A percentile compares a stretch with the other conserved stretches of the same genome.
Evolutionary conservation across 768 basidiomycete genomes (phyloP).

Genomic region (Hygrocybe coccinea): DNA sequence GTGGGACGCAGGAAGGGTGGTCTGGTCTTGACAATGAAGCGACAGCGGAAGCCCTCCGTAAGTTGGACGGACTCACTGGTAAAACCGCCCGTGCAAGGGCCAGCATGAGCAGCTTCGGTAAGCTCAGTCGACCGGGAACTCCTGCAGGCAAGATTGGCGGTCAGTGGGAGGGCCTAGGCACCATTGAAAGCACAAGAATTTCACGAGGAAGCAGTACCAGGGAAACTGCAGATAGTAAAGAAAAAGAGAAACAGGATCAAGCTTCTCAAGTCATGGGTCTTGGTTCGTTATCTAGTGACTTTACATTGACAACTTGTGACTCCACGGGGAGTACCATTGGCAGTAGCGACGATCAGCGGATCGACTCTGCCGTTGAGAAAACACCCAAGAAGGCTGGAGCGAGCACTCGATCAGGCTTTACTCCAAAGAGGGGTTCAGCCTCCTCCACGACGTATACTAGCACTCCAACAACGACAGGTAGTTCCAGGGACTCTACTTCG

Average conservation of each 20-base stretch:
- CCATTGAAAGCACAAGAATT: slow-evolving; percentile 36
- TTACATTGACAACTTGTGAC: slow-evolving; percentile 39
- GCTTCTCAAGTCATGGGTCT: slow-evolving; percentile 35
- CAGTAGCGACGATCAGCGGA: slow-evolving; percentile 56
- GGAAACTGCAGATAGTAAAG: slow-evolving; percentile 42
- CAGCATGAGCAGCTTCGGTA: slow-evolving; percentile 69
- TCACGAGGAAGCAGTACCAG: slow-evolving; percentile 37
- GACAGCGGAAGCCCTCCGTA: slow-evolving; percentile 86
- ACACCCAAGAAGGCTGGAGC: slow-evolving; percentile 59
- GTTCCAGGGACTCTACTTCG: slow-evolving; percentile 83
- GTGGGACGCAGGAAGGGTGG: slow-evolving; percentile 89
- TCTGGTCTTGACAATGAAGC: slow-evolving; percentile 82
- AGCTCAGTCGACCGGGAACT: slow-evolving; percentile 69
- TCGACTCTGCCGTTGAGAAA: slow-evolving; percentile 51
- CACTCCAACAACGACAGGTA: slow-evolving; percentile 65
- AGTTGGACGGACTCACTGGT: slow-evolving; percentile 82
- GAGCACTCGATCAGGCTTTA: slow-evolving; percentile 65
- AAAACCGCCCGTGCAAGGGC: slow-evolving; percentile 73
- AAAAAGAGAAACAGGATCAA: slow-evolving; percentile 36
- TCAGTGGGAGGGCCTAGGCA: slow-evolving; percentile 73
- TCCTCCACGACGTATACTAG: slow-evolving; percentile 84
- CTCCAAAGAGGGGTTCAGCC: slow-evolving; percentile 82
- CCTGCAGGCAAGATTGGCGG: slow-evolving; percentile 57
- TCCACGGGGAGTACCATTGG: slow-evolving; percentile 36
- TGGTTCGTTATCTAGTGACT: slow-evolving; percentile 32